Base-by-base conservation (phyloP, 441 rosid species). In the Populus hybrid region DNA sequence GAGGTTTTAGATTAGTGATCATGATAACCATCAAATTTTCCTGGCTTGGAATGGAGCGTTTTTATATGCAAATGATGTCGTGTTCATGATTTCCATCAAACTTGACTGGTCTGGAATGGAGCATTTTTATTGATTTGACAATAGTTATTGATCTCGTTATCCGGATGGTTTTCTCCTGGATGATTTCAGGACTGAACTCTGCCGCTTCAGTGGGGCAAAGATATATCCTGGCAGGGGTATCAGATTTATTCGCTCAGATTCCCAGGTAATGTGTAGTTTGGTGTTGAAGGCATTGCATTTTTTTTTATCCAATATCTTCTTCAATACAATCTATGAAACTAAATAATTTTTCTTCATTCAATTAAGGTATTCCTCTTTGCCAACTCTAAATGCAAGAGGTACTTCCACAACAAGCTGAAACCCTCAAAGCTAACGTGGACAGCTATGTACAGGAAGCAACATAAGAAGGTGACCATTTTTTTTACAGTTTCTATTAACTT, bases 181-280 rank as follows among this genome's bases (percentile, higher is more conserved):
- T 46, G 7, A 46, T 46, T 14, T 14, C 70, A 86, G 86, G 85
- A 89, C 90, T 50, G 88, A 89, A 76, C 86, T 87, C 57, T 89
- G 92, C 78, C 90, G 86, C 26, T 87, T 89, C 69, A 87, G 89
- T 64, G 87, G 90, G 40, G 83, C 78, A 36, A 89, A 87, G 90
- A 87, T 87, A 71, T 87, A 89, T 74, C 92, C 90, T 8, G 90
- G 88, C 20, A 89, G 69, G 74, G 89, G 92, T 21, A 87, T 89
- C 79, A 81, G 89, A 75, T 87, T 87, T 38, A 40, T 89, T 74
- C 85, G 92, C 5, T 72, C 86, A 2, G 89, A 87, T 82, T 89
- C 92, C 53, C 92, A 87, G 89, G 90, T 89, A 53, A 77, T 1
- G 35, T 34, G 21, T 8, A 18, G 10, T 0, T 46, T 46, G 57